Conservation (phyloP, 2,329 filamentous ascomycete species). For the Botrytis paeoniae region DNA sequence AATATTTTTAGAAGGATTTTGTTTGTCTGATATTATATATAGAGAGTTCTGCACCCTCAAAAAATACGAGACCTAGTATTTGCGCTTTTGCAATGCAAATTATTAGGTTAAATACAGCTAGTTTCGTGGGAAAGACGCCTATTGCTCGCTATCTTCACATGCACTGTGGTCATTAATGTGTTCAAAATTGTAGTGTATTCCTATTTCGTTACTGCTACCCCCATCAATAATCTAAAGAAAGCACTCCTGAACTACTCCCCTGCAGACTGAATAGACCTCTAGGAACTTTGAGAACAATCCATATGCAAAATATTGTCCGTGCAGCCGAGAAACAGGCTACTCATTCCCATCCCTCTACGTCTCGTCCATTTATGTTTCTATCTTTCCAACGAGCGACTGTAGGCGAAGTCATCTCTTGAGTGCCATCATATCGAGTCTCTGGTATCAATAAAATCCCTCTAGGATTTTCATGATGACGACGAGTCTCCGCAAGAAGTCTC, state of each 20-base stretch:
- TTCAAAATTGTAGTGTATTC: not conserved
- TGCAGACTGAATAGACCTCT: not conserved
- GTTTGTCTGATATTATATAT: not conserved
- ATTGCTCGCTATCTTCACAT: not conserved
- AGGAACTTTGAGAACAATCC: not conserved
- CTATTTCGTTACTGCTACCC: not conserved
- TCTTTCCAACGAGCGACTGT: too few relatives aligned
- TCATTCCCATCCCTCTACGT: not conserved
- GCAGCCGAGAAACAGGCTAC: not conserved
- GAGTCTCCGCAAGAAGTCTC: too few relatives aligned
- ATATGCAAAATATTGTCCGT: accelerated
- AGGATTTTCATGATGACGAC: too few relatives aligned
- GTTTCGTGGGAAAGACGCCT: not conserved
- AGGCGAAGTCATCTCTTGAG: too few relatives aligned
- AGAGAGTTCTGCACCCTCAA: not conserved
- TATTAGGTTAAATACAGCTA: accelerated
- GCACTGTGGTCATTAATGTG: not conserved
- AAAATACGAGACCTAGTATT: not conserved
- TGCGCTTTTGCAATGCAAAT: not conserved
- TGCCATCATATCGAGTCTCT: too few relatives aligned
- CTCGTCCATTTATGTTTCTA: not conserved
- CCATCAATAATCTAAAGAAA: not conserved
- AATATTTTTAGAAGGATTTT: not conserved
- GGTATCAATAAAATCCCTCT: too few relatives aligned
- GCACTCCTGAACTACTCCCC: not conserved